These are phyloP conservation scores for Xylaria sp. DNA, from an alignment of 2,329 filamentous ascomycete genomes.

Conservation along the genomic window DNA sequence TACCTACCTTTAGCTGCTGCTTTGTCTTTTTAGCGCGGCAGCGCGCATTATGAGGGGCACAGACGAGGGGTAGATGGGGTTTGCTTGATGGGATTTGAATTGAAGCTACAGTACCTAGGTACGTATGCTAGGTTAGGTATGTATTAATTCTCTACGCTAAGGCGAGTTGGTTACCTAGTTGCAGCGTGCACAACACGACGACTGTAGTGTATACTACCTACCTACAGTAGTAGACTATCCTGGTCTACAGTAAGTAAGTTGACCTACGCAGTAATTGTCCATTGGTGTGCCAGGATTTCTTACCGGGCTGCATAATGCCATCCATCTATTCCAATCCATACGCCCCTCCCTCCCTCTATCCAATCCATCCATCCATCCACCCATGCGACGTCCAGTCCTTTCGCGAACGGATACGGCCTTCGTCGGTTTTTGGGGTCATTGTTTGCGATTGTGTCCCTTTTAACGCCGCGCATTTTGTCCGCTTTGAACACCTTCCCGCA, in stretches of 20 bases:
- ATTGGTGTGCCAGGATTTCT: not conserved
- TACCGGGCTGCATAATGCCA: no score
- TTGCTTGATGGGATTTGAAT: not conserved
- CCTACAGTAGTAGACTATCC: no score
- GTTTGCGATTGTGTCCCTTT: conserved; percentile 28
- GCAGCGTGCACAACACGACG: no score
- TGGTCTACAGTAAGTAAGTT: no score
- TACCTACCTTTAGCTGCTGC: not conserved
- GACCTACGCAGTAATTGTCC: not conserved
- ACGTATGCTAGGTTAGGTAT: no score
- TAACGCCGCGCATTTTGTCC: not conserved
- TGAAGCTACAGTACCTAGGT: no score
- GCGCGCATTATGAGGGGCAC: conserved; percentile 5
- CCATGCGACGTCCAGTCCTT: not conserved
- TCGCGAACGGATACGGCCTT: not conserved
- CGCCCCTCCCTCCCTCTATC: no score
- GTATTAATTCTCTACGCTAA: no score
- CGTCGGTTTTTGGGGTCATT: conserved; percentile 12
- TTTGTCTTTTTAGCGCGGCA: conserved; percentile 3
- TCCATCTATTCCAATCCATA: no score
- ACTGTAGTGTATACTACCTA: no score
- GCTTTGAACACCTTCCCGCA: conserved; percentile 9
- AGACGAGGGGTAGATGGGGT: conserved; percentile 10
- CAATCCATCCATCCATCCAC: no score
- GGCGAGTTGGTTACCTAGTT: no score